Evolutionary conservation across 768 basidiomycete species (phyloP), one percentile per base, ranked within the genome.

Genomic region (Russula dissimulans): DNA sequence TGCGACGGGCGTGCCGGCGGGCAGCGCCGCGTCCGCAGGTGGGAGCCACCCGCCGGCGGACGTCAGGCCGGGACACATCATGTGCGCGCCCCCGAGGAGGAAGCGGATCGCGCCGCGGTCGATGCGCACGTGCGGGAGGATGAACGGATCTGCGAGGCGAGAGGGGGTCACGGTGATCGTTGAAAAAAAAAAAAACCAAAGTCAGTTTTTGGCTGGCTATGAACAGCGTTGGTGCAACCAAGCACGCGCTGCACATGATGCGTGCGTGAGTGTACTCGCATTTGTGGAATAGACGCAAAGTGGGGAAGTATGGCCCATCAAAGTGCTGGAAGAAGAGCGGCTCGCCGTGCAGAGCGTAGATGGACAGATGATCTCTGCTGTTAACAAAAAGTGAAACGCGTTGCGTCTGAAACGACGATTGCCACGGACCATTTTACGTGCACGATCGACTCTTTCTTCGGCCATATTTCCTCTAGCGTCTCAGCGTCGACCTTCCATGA

Each of bases 71-170:
- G 97, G 97, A 67, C 89, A 94, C 92, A 95, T 95, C 89, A 95
- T 94, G 74, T 88, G 86, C 29, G 92, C 92, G 15, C 92, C 97
- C 11, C 85, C 87, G 48, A 99, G 83, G 42, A 99, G 81, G 74
- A 97, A 99, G 38, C 95, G 90, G 75, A 99, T 99, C 55, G 97
- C 97, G 51, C 97, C 97, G 53, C 95, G 87, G 77, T 99, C 97
- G 50, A 98, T 80, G 65, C 86, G 83, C 51, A 95, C 93, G 67
- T 80, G 84, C 5, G 95, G 92, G 36, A 98, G 81, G 65, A 98
- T 78, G 67, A 82, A 87, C 8, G 97, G 97, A 77, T 97, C 95
- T 99, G 72, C 32, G 12, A 31, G 1, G 14, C 0, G 12, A 12
- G 39, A 15, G 14, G 10, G 4, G 6, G 26, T 8, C 29, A 46